Evolutionary conservation across 2,329 filamentous ascomycete genomes (phyloP).

Genomic region (Ascochyta viciae-villosae): DNA sequence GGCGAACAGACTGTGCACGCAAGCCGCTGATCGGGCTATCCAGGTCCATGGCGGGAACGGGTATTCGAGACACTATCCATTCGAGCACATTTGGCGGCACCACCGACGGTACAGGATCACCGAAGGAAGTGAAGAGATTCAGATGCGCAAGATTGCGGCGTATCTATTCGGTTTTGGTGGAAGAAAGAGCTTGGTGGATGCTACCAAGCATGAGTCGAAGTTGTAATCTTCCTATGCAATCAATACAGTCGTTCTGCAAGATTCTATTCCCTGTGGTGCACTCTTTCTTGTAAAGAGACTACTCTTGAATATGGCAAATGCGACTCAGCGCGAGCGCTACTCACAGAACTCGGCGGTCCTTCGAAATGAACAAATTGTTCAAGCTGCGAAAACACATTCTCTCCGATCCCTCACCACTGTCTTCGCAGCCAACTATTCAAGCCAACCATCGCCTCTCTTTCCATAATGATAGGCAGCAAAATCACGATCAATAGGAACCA

Average conservation of each 20-base stretch:
- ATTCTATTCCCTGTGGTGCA: too few relatives aligned
- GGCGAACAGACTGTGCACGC: slow-evolving; percentile 66
- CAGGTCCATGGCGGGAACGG: slow-evolving; percentile 68
- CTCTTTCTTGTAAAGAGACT: too few relatives aligned
- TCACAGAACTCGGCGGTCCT: too few relatives aligned
- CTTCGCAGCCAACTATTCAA: slow-evolving; percentile 30
- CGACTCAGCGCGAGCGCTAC: too few relatives aligned
- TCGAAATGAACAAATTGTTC: not conserved
- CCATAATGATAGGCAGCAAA: slow-evolving; percentile 35
- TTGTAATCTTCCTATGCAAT: slow-evolving; percentile 23
- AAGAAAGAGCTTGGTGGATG: slow-evolving; percentile 49
- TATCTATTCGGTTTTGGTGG: slow-evolving; percentile 64
- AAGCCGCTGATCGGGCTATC: slow-evolving; percentile 68
- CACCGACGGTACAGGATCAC: slow-evolving; percentile 69
- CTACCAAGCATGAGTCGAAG: slow-evolving; percentile 41
- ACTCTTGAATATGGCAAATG: too few relatives aligned
- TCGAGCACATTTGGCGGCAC: slow-evolving; percentile 71
- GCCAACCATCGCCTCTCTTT: slow-evolving; percentile 38
- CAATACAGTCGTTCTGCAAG: not conserved
- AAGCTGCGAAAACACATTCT: not conserved
- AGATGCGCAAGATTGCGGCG: slow-evolving; percentile 70
- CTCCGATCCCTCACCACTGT: not conserved
- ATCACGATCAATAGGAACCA: slow-evolving; percentile 38
- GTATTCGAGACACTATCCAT: slow-evolving; percentile 65
- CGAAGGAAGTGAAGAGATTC: slow-evolving; percentile 70